phyloP scores from a whole-genome alignment of 495 filamentous ascomycete genomes.

The Podospora pseudocomata region DNA sequence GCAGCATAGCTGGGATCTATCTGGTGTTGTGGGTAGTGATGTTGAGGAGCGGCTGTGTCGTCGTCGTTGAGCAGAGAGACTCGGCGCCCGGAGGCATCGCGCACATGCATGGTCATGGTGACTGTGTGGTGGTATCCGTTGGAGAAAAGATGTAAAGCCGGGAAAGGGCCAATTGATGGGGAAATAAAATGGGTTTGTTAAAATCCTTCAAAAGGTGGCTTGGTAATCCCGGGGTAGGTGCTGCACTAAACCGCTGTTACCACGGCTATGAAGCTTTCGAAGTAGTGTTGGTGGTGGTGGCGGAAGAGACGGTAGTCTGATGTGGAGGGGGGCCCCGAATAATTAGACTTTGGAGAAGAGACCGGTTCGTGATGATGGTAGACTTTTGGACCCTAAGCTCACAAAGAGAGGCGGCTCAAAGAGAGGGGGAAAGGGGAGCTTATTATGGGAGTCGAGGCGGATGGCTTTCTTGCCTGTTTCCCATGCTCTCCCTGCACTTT shows the following conservation, averaged over 20 bases:
- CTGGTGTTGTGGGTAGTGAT: conserved; percentile 14
- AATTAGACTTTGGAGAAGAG: no score
- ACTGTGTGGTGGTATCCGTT: background rate
- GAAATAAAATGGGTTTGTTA: background rate
- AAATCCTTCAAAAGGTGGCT: background rate
- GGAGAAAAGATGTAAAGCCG: background rate
- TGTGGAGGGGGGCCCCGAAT: no score
- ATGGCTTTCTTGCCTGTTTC: background rate
- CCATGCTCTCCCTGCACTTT: background rate
- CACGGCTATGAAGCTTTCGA: background rate
- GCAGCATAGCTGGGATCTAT: conserved; percentile 11
- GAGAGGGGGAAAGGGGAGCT: background rate
- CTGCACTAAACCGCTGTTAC: background rate
- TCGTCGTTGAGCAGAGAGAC: conserved; percentile 56
- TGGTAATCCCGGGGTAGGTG: background rate
- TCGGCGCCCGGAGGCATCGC: conserved; percentile 47
- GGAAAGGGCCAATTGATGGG: conserved; percentile 2
- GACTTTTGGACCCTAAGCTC: background rate
- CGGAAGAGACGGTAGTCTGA: background rate
- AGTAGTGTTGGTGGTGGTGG: no score
- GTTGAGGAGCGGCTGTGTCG: conserved; percentile 14
- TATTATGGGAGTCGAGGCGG: background rate
- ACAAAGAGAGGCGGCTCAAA: background rate
- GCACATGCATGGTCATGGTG: conserved; percentile 43
- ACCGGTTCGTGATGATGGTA: background rate